phyloP scores from a whole-genome alignment of 208 protist species.

The Phytomonas sp. region DNA sequence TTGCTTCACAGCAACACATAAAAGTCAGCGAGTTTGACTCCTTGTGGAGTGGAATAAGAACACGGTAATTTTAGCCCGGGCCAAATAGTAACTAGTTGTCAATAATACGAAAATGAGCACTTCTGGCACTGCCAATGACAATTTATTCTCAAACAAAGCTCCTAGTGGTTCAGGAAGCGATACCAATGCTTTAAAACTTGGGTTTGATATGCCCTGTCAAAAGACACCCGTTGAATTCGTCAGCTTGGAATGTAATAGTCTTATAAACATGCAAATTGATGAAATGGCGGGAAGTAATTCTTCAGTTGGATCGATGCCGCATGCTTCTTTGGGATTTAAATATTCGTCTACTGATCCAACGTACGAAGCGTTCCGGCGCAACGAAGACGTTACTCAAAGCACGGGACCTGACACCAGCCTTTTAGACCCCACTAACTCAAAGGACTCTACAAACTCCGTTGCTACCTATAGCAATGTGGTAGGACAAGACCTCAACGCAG shows the following conservation, averaged over 20 bases:
- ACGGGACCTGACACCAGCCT: background rate
- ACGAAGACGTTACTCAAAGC: background rate
- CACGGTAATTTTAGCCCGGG: background rate
- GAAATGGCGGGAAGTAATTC: background rate
- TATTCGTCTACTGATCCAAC: background rate
- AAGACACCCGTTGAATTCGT: background rate
- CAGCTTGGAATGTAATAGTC: background rate
- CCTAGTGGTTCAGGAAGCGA: background rate
- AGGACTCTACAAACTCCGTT: background rate
- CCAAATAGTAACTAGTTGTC: background rate
- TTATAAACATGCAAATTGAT: slow-evolving; percentile 1
- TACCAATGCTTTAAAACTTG: background rate
- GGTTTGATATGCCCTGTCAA: background rate
- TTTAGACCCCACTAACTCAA: background rate
- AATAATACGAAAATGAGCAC: background rate
- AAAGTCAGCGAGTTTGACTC: background rate
- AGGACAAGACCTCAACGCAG: background rate
- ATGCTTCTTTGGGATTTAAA: background rate
- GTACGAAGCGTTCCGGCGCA: background rate
- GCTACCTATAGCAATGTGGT: background rate
- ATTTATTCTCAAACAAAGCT: background rate
- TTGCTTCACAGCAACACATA: background rate
- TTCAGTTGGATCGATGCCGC: background rate
- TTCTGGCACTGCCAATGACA: background rate
- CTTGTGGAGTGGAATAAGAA: background rate